Evolutionary conservation across 129 eudicot genomes (phyloP).

Genomic region (Flaveria ramosissima): DNA sequence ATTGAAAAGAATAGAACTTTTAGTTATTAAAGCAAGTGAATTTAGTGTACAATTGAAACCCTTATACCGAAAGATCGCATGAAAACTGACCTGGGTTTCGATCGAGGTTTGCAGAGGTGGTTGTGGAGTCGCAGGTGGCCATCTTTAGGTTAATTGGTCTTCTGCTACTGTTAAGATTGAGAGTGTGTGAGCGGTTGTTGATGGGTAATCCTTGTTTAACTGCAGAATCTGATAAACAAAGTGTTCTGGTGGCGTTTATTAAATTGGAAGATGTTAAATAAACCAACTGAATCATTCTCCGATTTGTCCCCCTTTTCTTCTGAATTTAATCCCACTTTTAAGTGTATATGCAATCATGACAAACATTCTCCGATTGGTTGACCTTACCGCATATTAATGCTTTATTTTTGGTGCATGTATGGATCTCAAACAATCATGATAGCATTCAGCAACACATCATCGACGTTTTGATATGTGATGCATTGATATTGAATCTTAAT

Average conservation of each 20-base stretch:
- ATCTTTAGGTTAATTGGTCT: slow-evolving; percentile 10
- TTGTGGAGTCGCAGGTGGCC: slow-evolving; percentile 26
- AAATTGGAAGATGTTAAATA: slow-evolving; percentile 19
- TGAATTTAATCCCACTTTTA: not conserved
- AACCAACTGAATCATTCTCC: slow-evolving; percentile 7
- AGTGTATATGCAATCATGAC: too few species aligned
- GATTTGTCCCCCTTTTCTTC: not conserved
- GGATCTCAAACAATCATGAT: not conserved
- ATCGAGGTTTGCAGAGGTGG: slow-evolving; percentile 18
- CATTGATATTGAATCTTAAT: not conserved
- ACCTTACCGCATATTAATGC: too few species aligned
- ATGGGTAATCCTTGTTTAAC: not conserved
- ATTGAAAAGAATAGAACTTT: too few species aligned
- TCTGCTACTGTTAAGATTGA: not conserved
- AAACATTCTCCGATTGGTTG: too few species aligned
- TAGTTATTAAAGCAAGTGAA: not conserved
- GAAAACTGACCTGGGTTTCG: slow-evolving; percentile 27
- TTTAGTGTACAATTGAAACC: not conserved
- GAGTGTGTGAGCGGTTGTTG: slow-evolving; percentile 11
- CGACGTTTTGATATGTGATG: not conserved
- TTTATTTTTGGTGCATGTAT: not conserved
- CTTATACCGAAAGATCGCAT: not conserved
- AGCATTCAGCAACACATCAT: not conserved
- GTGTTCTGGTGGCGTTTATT: slow-evolving; percentile 2
- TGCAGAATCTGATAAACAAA: not conserved